Evolutionary conservation across 2,329 filamentous ascomycete genomes (phyloP).

Genomic region (Chrysosporium queenslandicum): DNA sequence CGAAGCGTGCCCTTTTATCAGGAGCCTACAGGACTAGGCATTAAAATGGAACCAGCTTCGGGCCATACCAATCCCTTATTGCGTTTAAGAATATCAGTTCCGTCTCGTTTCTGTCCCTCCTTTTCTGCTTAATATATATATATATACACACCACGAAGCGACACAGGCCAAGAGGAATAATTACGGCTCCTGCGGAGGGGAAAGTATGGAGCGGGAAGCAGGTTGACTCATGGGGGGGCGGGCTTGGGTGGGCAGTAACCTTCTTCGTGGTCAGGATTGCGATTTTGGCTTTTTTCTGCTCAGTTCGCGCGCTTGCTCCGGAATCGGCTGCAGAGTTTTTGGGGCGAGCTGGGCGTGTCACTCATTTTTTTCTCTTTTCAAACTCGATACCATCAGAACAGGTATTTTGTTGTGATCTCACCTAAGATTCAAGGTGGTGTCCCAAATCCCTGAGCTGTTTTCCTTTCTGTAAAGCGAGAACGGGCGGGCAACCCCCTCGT

Average conservation of each 20-base stretch:
- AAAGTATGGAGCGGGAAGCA: neutral
- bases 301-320: neutral
- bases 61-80: neutral
- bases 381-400: constrained; percentile 4
- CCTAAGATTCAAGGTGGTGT: neutral
- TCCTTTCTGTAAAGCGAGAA: neutral
- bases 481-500: too few relatives aligned
- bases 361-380: constrained; percentile 8
- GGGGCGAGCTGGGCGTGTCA: neutral
- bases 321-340: constrained; percentile 9
- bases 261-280: neutral
- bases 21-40: neutral
- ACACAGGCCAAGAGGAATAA: neutral
- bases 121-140: neutral
- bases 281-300: constrained; percentile 1
- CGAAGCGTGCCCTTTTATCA: neutral
- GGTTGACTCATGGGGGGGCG: neutral
- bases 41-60: neutral
- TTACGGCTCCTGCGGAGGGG: too few relatives aligned
- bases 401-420: neutral
- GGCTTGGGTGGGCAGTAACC: neutral
- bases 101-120: neutral
- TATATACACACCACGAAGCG: neutral
- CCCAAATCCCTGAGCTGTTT: neutral
- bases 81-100: too few relatives aligned